Evolutionary conservation across 2,329 filamentous ascomycete species (phyloP).

Genomic region (Claviceps lovelessii): DNA sequence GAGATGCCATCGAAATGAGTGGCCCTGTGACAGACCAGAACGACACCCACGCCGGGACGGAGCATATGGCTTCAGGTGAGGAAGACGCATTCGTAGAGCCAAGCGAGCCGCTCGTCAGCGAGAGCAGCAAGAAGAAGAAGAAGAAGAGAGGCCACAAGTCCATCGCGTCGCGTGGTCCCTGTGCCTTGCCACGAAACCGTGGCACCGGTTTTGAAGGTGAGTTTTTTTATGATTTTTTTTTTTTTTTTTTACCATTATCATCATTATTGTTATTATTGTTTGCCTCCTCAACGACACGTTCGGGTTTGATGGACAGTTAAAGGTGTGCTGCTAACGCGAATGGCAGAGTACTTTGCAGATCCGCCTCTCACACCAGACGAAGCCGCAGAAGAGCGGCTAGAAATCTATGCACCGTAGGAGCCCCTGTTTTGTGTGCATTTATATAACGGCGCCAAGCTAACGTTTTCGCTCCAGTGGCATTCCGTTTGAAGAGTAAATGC

Average conservation of each 20-base stretch:
- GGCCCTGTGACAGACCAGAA: background rate
- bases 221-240: slow-evolving; percentile 11
- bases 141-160: slow-evolving; percentile 9
- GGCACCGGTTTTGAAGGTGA: slow-evolving; percentile 60
- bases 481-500: slow-evolving; percentile 40
- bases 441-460: background rate
- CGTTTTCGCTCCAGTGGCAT: slow-evolving; percentile 8
- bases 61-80: background rate
- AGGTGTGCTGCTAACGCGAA: background rate
- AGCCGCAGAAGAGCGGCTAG: slow-evolving; percentile 44
- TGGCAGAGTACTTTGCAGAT: slow-evolving; percentile 59
- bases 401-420: slow-evolving; percentile 54
- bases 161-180: slow-evolving; percentile 20
- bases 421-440: slow-evolving; percentile 3
- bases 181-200: slow-evolving; percentile 27
- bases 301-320: no score
- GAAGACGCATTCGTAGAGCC: background rate
- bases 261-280: background rate
- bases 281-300: no score
- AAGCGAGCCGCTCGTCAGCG: background rate
- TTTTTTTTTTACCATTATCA: background rate
- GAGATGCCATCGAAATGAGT: background rate
- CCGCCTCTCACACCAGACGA: slow-evolving; percentile 61
- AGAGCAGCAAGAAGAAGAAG: slow-evolving; percentile 10
- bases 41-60: background rate